Base-by-base conservation (phyloP, 108 stramenopile genomes). In the Fistulifera pelliculosa region DNA sequence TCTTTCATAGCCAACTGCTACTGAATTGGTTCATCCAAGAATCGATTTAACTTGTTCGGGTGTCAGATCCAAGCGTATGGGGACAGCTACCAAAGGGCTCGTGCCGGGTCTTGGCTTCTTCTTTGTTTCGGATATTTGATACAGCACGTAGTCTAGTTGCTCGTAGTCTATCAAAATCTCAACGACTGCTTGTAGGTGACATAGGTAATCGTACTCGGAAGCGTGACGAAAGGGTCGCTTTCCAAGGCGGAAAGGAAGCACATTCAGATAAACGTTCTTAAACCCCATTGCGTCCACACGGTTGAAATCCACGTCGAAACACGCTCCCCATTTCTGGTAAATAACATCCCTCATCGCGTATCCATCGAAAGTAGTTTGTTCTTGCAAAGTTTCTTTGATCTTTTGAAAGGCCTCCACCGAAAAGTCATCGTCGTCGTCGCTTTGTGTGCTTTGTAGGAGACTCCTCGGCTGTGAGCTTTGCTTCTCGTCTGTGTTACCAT, bases 131-230 rank as follows among this genome's bases (percentile, higher is more conserved):
- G 54, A 27, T 12, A 86, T 58, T 43, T 86, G 85, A 61, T 64
- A 38, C 11, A 78, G 44, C 5, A 80, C 66, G 48, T 64, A 78
- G 15, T 77, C 81, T 1, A 86, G 58, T 40, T 81, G 81, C 41
- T 81, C 64, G 48, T 87, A 87, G 52, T 81, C 79, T 35, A 66
- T 54, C 38, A 87, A 64, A 44, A 87, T 83, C 56, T 87, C 85
- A 0, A 86, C 77, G 17, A 82, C 72, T 1, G 81, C 85, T 28
- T 86, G 85, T 57, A 82, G 63, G 42, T 86, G 85, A 41, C 79
- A 80, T n/a, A 86, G 64, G 50, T 86, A 86, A 53, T 86, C 85
- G 24, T 65, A 50, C 42, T 82, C 85, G 14, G 75, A 76, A 42
- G 75, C 69, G 42, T 86, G 79, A 14, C 83, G 69, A 65, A 77